These are phyloP conservation scores for Elymus sibiricus DNA, from an alignment of 176 grass and related monocot species.

Conservation along the genomic window DNA sequence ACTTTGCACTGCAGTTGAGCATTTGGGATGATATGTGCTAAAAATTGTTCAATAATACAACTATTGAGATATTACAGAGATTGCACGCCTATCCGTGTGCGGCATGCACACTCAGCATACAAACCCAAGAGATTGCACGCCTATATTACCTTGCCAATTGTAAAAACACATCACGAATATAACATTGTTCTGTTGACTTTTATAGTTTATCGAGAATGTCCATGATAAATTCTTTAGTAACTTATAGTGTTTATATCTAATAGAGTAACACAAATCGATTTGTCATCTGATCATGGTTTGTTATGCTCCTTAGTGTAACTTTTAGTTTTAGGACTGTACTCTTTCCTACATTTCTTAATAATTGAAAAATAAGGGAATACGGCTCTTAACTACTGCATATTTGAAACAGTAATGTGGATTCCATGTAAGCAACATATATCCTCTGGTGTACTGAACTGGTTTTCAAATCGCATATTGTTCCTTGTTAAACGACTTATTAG, in stretches of 20 bases:
- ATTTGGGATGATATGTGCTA: background rate
- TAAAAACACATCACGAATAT: background rate
- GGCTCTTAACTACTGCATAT: background rate
- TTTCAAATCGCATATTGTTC: background rate
- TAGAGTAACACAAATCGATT: background rate
- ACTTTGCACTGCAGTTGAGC: background rate
- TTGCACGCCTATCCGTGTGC: background rate
- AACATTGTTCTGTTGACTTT: background rate
- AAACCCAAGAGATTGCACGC: background rate
- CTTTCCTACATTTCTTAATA: background rate
- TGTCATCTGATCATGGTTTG: background rate
- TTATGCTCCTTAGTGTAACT: conserved; percentile 1
- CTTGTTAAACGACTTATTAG: background rate
- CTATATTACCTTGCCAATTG: background rate
- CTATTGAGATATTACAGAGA: conserved; percentile 2
- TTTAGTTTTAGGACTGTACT: background rate
- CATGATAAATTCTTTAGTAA: background rate
- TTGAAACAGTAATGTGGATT: background rate
- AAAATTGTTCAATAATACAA: background rate
- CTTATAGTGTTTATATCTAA: background rate
- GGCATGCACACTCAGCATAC: too few species aligned
- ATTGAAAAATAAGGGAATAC: background rate
- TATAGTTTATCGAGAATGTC: conserved; percentile 10
- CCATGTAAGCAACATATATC: background rate
- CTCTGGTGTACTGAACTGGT: background rate